Conservation (phyloP, 768 basidiomycete genomes). For the Tubosaeta brunneosetosa region DNA sequence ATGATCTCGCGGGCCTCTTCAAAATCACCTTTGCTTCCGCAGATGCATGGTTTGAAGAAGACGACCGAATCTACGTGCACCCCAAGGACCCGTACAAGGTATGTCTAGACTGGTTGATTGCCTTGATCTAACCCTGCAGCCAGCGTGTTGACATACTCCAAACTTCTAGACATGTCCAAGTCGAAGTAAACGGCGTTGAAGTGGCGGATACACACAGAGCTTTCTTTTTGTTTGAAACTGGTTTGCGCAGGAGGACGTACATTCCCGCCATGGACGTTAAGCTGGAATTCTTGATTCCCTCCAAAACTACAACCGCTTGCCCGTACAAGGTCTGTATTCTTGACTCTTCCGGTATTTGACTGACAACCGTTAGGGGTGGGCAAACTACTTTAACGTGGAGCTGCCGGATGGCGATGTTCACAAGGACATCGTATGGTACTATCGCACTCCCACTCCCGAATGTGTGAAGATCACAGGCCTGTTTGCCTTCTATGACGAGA, state of each 20-base stretch:
- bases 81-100: constrained; percentile 72
- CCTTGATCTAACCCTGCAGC: background rate
- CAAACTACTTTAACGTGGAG: constrained; percentile 52
- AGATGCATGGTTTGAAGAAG: constrained; percentile 69
- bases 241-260: constrained; percentile 53
- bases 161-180: constrained; percentile 56
- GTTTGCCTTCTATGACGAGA: constrained; percentile 62
- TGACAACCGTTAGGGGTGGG: constrained; percentile 43
- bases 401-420: constrained; percentile 40
- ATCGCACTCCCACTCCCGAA: constrained; percentile 49
- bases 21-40: constrained; percentile 46
- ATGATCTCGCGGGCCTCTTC: constrained; percentile 43
- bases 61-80: constrained; percentile 56
- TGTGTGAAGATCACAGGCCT: constrained; percentile 47
- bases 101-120: background rate
- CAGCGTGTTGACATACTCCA: constrained; percentile 60
- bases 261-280: constrained; percentile 54
- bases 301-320: constrained; percentile 45
- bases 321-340: constrained; percentile 55
- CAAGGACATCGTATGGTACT: constrained; percentile 61
- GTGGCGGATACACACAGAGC: constrained; percentile 55
- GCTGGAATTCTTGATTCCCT: constrained; percentile 46
- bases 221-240: constrained; percentile 54
- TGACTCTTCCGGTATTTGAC: background rate
- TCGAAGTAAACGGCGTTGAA: constrained; percentile 59